A percentile compares a stretch with the other conserved stretches of the same genome.
Conservation (phyloP, 148 eudicot species). For the Heliosperma pusillum region DNA sequence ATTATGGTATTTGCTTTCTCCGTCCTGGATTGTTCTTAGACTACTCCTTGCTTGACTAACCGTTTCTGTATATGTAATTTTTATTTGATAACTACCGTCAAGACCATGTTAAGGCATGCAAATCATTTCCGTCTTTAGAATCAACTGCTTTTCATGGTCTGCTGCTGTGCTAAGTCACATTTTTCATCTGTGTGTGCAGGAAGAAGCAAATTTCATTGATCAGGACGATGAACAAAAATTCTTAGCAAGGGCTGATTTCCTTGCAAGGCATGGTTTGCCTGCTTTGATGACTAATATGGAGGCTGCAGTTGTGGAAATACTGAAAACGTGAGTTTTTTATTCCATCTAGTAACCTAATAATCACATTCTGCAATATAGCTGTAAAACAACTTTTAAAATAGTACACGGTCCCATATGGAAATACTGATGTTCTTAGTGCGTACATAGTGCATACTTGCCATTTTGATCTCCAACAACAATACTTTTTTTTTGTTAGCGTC, state of each 20-base stretch:
- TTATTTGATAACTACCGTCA: neutral
- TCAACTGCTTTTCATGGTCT: neutral
- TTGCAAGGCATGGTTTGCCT: slow-evolving; percentile 59
- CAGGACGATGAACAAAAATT: slow-evolving; percentile 71
- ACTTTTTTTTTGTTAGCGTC: neutral
- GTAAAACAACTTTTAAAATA: neutral
- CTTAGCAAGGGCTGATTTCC: slow-evolving; percentile 73
- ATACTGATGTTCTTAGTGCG: neutral
- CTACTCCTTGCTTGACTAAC: neutral
- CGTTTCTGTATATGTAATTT: neutral
- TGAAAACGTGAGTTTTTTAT: slow-evolving; percentile 49
- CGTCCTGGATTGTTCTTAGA: neutral
- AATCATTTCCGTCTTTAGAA: neutral
- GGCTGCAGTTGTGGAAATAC: slow-evolving; percentile 66
- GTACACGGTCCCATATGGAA: neutral
- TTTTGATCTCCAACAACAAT: neutral
- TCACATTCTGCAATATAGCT: neutral
- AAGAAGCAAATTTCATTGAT: slow-evolving; percentile 67
- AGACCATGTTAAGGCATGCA: neutral
- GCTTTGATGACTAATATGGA: slow-evolving; percentile 55
- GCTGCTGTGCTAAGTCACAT: neutral
- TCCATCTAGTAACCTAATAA: neutral
- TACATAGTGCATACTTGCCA: neutral
- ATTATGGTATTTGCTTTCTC: neutral
- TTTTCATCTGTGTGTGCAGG: slow-evolving; percentile 39